phyloP scores from a whole-genome alignment of 2,329 filamentous ascomycete genomes.

The Diaporthe capsici region DNA sequence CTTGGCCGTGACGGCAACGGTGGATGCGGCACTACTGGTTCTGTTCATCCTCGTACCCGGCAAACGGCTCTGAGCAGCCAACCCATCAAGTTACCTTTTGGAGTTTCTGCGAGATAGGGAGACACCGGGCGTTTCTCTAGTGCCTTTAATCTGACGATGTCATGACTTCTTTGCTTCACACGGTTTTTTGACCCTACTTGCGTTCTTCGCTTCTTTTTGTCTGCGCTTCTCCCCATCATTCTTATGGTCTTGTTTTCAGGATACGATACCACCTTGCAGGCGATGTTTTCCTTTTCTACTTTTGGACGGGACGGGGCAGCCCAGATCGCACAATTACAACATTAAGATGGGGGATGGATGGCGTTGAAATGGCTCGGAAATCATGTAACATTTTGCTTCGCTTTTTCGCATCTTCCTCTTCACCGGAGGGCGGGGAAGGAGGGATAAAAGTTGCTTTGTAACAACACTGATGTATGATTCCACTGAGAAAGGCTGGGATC shows the following conservation, averaged over 20 bases:
- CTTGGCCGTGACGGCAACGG: slow-evolving; percentile 78
- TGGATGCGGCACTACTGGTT: slow-evolving; percentile 86
- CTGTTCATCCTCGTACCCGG: slow-evolving; percentile 97
- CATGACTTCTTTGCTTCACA: slow-evolving; percentile 25
- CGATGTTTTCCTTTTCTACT: background rate
- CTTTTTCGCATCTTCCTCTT: slow-evolving; percentile 17
- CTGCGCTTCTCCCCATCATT: background rate
- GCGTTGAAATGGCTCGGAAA: slow-evolving; percentile 18
- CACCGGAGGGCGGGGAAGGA: background rate
- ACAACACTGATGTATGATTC: slow-evolving; percentile 30
- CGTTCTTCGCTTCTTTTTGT: slow-evolving; percentile 8
- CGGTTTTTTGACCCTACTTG: background rate
- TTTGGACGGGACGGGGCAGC: slow-evolving; percentile 17
- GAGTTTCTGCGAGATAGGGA: slow-evolving; percentile 7
- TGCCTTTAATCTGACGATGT: slow-evolving; percentile 29
- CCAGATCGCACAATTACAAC: slow-evolving; percentile 11
- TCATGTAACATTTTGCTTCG: slow-evolving; percentile 9
- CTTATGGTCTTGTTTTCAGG: slow-evolving; percentile 32
- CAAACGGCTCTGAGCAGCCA: slow-evolving; percentile 73
- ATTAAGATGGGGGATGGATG: slow-evolving; percentile 23
- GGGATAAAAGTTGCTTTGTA: slow-evolving; percentile 16
- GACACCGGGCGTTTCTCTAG: slow-evolving; percentile 8
- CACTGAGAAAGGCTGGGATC: slow-evolving; percentile 23
- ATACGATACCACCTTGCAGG: slow-evolving; percentile 33
- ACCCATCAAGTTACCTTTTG: background rate